Evolutionary conservation across 768 basidiomycete genomes (phyloP).

Genomic region (Collybiopsis confluens): DNA sequence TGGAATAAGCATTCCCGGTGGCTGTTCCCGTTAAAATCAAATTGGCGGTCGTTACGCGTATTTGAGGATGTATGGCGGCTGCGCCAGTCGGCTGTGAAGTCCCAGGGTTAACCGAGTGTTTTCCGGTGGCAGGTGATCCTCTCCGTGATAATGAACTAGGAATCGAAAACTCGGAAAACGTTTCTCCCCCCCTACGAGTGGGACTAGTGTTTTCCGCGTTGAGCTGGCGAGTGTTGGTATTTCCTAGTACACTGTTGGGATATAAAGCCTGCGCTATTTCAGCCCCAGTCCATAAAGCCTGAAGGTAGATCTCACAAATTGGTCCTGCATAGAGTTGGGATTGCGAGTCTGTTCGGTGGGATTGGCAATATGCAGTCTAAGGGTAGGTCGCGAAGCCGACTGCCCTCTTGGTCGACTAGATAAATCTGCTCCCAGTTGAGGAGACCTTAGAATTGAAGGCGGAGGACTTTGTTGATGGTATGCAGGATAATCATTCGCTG

Average conservation of each 20-base stretch:
- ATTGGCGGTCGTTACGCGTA: constrained; percentile 5
- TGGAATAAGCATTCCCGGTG: not conserved
- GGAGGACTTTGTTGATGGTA: constrained; percentile 2
- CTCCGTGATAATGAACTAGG: not conserved
- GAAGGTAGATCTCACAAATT: not conserved
- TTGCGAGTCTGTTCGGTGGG: constrained; percentile 1
- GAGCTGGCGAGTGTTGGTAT: not conserved
- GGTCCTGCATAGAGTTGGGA: not conserved
- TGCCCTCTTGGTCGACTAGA: not conserved
- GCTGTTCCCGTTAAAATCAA: not conserved
- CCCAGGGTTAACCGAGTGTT: not conserved
- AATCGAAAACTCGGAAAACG: constrained; percentile 4
- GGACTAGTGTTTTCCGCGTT: not conserved
- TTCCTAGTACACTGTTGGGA: not conserved
- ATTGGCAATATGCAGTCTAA: constrained; percentile 8
- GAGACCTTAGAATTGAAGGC: not conserved
- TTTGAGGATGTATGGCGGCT: not conserved
- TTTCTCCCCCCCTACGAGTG: constrained; percentile 3
- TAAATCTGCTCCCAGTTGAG: not conserved
- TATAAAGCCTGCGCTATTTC: not conserved
- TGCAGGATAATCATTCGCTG: not conserved
- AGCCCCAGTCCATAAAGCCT: not conserved
- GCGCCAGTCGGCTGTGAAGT: not conserved
- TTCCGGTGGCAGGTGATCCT: not conserved
- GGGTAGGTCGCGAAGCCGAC: constrained; percentile 5